Evolutionary conservation across 2,329 filamentous ascomycete species (phyloP).

Genomic region (Penicillium olsonii): DNA sequence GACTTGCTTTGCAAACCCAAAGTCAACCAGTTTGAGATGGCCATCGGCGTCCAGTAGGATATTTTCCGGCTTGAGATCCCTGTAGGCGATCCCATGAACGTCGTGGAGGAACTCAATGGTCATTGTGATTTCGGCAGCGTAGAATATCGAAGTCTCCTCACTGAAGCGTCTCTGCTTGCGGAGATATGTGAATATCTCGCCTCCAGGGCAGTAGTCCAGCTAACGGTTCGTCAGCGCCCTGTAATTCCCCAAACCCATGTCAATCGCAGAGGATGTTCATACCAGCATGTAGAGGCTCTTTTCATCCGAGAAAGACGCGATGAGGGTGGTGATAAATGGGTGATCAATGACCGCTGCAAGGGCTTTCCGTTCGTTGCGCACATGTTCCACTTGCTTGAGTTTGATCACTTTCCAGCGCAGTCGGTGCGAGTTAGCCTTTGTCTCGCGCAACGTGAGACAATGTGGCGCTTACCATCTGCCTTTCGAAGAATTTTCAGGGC

Average conservation of each 20-base stretch:
- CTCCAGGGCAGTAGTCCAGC: slow-evolving; percentile 68
- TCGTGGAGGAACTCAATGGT: slow-evolving; percentile 67
- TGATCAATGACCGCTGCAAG: slow-evolving; percentile 64
- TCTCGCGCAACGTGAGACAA: slow-evolving; percentile 5
- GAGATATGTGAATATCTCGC: slow-evolving; percentile 67
- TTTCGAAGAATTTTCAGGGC: slow-evolving; percentile 54
- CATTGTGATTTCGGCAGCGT: slow-evolving; percentile 66
- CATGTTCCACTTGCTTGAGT: slow-evolving; percentile 69
- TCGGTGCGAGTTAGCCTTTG: slow-evolving; percentile 10
- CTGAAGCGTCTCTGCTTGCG: slow-evolving; percentile 64
- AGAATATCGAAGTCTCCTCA: slow-evolving; percentile 64
- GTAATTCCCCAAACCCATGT: neutral
- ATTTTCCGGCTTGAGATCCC: slow-evolving; percentile 68
- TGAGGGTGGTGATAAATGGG: slow-evolving; percentile 66
- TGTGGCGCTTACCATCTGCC: slow-evolving; percentile 44
- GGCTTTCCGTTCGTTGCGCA: slow-evolving; percentile 66
- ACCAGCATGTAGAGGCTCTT: slow-evolving; percentile 59
- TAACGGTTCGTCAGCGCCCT: slow-evolving; percentile 32
- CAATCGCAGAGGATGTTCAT: slow-evolving; percentile 17
- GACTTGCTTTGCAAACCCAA: slow-evolving; percentile 68
- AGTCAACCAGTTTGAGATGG: slow-evolving; percentile 67
- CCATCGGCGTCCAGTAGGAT: slow-evolving; percentile 66
- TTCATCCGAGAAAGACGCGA: slow-evolving; percentile 65
- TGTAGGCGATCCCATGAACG: slow-evolving; percentile 64
- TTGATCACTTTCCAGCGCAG: slow-evolving; percentile 48